A percentile compares a stretch with the other conserved stretches of the same genome.
phyloP scores from a whole-genome alignment of 257 asterid species.

The Penstemon newberryi region DNA sequence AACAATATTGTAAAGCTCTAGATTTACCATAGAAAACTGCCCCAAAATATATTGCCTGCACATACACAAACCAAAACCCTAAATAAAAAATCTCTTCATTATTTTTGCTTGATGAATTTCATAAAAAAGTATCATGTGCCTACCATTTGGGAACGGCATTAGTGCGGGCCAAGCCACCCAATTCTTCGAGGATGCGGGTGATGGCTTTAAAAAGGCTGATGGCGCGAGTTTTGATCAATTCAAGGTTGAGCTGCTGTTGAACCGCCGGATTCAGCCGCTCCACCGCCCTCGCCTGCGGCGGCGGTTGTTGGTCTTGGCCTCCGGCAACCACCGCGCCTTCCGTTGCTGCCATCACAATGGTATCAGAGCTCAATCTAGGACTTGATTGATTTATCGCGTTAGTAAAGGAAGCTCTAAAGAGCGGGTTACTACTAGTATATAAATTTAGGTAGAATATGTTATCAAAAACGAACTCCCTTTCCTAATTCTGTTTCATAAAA shows the following conservation, averaged over 20 bases:
- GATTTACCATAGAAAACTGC: conserved; percentile 95
- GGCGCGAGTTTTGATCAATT: conserved; percentile 92
- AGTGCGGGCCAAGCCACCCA: conserved; percentile 67
- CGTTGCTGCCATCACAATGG: conserved; percentile 41
- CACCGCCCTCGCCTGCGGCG: conserved; percentile 51
- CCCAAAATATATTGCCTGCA: conserved; percentile 86
- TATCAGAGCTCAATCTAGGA: conserved; percentile 7
- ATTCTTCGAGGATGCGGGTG: conserved; percentile 90
- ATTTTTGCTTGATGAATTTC: background rate
- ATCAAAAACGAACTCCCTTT: too few species aligned
- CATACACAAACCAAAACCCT: conserved; percentile 12
- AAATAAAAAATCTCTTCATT: background rate
- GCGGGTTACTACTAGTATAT: too few species aligned
- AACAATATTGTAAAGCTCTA: conserved; percentile 90
- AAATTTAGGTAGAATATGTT: too few species aligned
- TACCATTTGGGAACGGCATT: conserved; percentile 86
- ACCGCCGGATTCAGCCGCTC: conserved; percentile 87
- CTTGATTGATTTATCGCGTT: too few species aligned
- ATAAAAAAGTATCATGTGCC: background rate
- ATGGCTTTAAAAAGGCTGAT: conserved; percentile 85
- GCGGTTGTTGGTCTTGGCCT: conserved; percentile 50
- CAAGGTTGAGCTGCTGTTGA: conserved; percentile 93
- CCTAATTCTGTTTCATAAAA: too few species aligned
- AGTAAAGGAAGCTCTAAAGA: too few species aligned
- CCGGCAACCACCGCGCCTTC: conserved; percentile 53